These are phyloP conservation scores for Blastomyces silverae DNA, from an alignment of 2,329 filamentous ascomycete species.

Conservation along the genomic window DNA sequence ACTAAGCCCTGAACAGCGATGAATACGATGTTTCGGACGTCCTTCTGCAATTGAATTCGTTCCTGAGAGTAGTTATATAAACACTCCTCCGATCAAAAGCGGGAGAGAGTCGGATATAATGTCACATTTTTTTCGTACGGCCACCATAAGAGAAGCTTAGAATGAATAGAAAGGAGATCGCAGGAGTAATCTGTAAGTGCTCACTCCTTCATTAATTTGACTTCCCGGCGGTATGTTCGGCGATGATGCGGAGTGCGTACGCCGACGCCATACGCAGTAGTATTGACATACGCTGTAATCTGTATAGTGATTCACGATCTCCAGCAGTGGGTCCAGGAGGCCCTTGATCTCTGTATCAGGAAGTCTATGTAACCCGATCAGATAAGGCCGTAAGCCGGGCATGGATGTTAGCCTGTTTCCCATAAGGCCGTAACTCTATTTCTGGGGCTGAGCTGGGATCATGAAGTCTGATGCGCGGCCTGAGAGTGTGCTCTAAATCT, in stretches of 20 bases:
- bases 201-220: neutral
- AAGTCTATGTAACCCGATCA: neutral
- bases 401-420: neutral
- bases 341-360: neutral
- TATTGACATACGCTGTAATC: no score
- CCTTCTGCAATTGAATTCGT: neutral
- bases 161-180: neutral
- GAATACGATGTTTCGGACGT: neutral
- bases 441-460: neutral
- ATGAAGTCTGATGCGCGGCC: neutral
- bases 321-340: neutral
- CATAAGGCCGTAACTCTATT: neutral
- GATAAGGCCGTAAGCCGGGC: neutral
- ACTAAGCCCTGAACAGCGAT: neutral
- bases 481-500: neutral
- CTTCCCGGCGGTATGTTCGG: neutral
- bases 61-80: neutral
- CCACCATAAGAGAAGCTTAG: neutral
- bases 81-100: neutral
- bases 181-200: neutral
- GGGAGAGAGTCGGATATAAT: neutral
- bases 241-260: neutral
- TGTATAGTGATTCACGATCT: neutral
- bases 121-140: neutral
- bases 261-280: neutral